Evolutionary conservation across 371 early-diverging fungal species (phyloP).

Genomic region (Chytridium lagenaria): DNA sequence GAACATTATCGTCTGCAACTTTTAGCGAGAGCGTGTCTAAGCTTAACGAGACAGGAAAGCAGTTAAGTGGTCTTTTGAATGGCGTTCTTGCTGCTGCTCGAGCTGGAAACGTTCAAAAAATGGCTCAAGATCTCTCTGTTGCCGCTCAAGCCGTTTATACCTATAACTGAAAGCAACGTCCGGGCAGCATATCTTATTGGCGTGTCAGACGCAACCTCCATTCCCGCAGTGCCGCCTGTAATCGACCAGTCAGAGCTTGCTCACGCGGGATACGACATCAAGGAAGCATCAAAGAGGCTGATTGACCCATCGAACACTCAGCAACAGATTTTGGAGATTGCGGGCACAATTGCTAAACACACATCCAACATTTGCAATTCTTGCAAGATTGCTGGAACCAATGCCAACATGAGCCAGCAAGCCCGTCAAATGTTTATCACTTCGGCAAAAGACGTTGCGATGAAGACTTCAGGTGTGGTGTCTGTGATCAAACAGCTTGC

Average conservation of each 20-base stretch:
- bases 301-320: conserved; percentile 46
- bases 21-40: conserved; percentile 44
- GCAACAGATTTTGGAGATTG: conserved; percentile 46
- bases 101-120: conserved; percentile 29
- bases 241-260: conserved; percentile 41
- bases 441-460: conserved; percentile 48
- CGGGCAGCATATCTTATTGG: conserved; percentile 56
- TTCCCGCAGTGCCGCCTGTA: conserved; percentile 41
- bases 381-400: conserved; percentile 46
- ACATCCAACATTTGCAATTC: conserved; percentile 46
- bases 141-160: conserved; percentile 30
- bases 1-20: conserved; percentile 21
- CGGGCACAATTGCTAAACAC: conserved; percentile 49
- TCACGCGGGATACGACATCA: conserved; percentile 40
- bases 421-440: conserved; percentile 41
- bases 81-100: conserved; percentile 23
- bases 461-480: conserved; percentile 47
- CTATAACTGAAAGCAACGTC: conserved; percentile 40
- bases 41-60: conserved; percentile 28
- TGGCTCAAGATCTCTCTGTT: conserved; percentile 38
- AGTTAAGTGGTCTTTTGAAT: conserved; percentile 15
- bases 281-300: conserved; percentile 42
- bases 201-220: conserved; percentile 46
- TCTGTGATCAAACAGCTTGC: conserved; percentile 53
- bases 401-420: conserved; percentile 27